Evolutionary conservation across 768 basidiomycete genomes (phyloP), one percentile per base, ranked within the genome.

Genomic region (Suillus variegatus): DNA sequence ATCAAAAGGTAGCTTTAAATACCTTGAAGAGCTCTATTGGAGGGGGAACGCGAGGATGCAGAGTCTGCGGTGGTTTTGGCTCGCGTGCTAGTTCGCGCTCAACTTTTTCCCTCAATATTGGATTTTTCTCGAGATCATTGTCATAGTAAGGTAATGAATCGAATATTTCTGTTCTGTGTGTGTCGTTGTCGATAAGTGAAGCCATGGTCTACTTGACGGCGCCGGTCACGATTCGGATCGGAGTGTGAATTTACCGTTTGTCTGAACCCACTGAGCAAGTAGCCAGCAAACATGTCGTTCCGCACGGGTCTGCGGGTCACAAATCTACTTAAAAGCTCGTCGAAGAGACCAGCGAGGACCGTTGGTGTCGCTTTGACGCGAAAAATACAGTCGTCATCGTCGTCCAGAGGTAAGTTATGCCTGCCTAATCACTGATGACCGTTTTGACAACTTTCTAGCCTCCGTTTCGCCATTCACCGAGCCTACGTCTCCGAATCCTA

Each of bases 71-170:
- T 20, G 85, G 79, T 68, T 86, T 88, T 68, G 85, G 82, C 73
- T 93, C 88, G n/a, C 85, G 84, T 35, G 88, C 88, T 47, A 95
- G 77, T 74, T 94, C 93, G 68, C 81, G 81, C 64, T 92, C 90
- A 18, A 94, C 93, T 74, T 88, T 90, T 73, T 88, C 85, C 74
- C 85, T 88, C 46, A 95, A 80, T 46, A 83, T 71, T 1, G 93
- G 92, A 66, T 84, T 86, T 63, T 85, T 85, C 66, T 94, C 91
- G 61, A 96, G 83, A 75, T 97, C 94, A 74, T 95, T 93, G 80
- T 98, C 95, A 73, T 93, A 95, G 79, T 97, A 98, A 20, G 95
- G 95, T 68, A 97, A 82, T 32, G 94, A 92, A 77, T 97, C 95
- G 70, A 94, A 86, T 44, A 90, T 81, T 32, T 55, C 52, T 22